A percentile compares a stretch with the other conserved stretches of the same genome.
Evolutionary conservation across 164 flowering plant genomes (phyloP).

Genomic region (Umbilicus rupestris): DNA sequence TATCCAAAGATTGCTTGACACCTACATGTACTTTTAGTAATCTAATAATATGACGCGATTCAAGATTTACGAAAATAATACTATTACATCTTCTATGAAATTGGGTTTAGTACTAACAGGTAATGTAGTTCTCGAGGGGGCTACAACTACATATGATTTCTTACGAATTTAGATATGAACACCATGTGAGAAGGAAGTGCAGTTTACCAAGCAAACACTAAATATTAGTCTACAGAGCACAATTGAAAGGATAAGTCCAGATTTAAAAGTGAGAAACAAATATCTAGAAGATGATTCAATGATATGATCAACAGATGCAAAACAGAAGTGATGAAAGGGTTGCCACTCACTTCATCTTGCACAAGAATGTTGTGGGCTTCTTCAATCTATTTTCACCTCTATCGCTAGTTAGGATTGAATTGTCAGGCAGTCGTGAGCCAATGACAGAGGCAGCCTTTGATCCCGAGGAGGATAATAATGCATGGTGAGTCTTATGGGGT

Average conservation of each 20-base stretch:
- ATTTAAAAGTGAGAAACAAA: background rate
- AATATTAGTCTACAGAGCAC: background rate
- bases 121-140: background rate
- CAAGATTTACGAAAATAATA: background rate
- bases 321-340: background rate
- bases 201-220: background rate
- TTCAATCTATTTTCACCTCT: conserved; percentile 80
- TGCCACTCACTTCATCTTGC: conserved; percentile 83
- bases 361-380: conserved; percentile 89
- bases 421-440: conserved; percentile 59
- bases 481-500: conserved; percentile 52
- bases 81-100: background rate
- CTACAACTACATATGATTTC: background rate
- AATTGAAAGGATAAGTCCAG: background rate
- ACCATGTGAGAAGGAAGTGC: background rate
- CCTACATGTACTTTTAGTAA: background rate
- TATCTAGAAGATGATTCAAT: background rate
- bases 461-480: conserved; percentile 39
- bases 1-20: background rate
- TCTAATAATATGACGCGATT: background rate
- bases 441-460: conserved; percentile 58
- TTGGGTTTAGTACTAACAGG: too few relatives aligned
- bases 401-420: conserved; percentile 56
- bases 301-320: background rate
- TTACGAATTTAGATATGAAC: background rate